A percentile compares a stretch with the other conserved stretches of the same genome.
These are phyloP conservation scores for Zanthoxylum bungeanum DNA, from an alignment of 345 rosid species.

Conservation along the genomic window DNA sequence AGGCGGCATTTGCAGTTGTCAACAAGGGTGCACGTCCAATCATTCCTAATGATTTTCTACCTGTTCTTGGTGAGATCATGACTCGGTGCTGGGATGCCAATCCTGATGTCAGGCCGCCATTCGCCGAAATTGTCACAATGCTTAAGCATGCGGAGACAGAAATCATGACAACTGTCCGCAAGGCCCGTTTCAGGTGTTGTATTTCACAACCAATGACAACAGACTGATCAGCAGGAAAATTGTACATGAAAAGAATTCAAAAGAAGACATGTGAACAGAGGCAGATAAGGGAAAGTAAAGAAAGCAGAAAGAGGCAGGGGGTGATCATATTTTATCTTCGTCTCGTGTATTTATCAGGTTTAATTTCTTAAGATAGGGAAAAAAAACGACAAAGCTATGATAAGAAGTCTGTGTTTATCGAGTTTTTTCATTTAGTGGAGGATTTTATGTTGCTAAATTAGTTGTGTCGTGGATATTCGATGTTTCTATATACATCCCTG, in stretches of 20 bases:
- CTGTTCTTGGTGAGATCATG: slow-evolving; percentile 38
- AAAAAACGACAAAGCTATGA: background rate
- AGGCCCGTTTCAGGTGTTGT: slow-evolving; percentile 51
- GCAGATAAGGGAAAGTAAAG: background rate
- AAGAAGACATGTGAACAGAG: slow-evolving; percentile 1
- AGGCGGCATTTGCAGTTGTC: slow-evolving; percentile 48
- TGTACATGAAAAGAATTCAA: slow-evolving; percentile 8
- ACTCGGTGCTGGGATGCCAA: slow-evolving; percentile 41
- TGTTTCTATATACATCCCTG: slow-evolving; percentile 9
- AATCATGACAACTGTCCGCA: slow-evolving; percentile 37
- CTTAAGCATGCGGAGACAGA: slow-evolving; percentile 35
- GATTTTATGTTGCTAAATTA: background rate
- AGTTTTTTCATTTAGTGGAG: background rate
- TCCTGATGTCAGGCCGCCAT: slow-evolving; percentile 39
- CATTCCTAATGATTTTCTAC: slow-evolving; percentile 34
- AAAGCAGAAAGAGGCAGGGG: too few relatives aligned
- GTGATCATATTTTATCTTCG: background rate
- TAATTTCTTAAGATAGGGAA: slow-evolving; percentile 9
- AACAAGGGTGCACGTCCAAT: slow-evolving; percentile 38
- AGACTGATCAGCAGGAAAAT: slow-evolving; percentile 20
- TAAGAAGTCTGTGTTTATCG: background rate
- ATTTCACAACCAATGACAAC: slow-evolving; percentile 36
- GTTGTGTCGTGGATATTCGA: background rate
- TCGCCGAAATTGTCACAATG: slow-evolving; percentile 35
- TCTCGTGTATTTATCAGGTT: slow-evolving; percentile 16